A percentile compares a stretch with the other conserved stretches of the same genome.
Conservation (phyloP, 129 eudicot species). For the Tagetes erecta region DNA sequence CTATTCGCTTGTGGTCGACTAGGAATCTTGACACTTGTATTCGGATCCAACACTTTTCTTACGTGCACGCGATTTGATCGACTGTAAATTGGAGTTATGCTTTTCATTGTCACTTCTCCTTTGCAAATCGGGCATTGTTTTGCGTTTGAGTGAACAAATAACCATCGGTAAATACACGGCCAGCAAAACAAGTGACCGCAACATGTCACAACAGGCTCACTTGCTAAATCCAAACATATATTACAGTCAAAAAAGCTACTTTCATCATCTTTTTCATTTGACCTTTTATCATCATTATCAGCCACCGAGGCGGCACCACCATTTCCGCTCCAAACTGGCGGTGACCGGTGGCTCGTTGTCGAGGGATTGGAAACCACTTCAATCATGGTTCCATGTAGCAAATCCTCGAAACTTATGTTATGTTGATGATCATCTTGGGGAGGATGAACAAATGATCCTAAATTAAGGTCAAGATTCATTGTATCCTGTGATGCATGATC, state of each 20-base stretch:
- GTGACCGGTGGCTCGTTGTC: conserved; percentile 37
- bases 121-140: conserved; percentile 94
- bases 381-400: conserved; percentile 46
- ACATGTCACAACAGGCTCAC: conserved; percentile 90
- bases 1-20: conserved; percentile 35
- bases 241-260: conserved; percentile 83
- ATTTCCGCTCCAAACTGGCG: conserved; percentile 43
- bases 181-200: conserved; percentile 98
- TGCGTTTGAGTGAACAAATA: conserved; percentile 67
- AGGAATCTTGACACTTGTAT: conserved; percentile 33
- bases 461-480: conserved; percentile 83
- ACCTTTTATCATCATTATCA: conserved; percentile 26
- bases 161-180: conserved; percentile 90
- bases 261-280: conserved; percentile 43
- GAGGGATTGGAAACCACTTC: conserved; percentile 48
- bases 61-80: conserved; percentile 42
- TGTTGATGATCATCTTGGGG: conserved; percentile 39
- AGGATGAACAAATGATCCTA: conserved; percentile 55
- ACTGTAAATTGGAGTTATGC: conserved; percentile 79
- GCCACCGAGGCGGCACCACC: conserved; percentile 20
- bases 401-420: conserved; percentile 55
- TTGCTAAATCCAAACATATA: conserved; percentile 85
- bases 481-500: conserved; percentile 46
- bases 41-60: not conserved
- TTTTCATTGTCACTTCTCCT: conserved; percentile 80